Conservation (phyloP, 495 filamentous ascomycete species). For the Aspergillus cristatus region DNA sequence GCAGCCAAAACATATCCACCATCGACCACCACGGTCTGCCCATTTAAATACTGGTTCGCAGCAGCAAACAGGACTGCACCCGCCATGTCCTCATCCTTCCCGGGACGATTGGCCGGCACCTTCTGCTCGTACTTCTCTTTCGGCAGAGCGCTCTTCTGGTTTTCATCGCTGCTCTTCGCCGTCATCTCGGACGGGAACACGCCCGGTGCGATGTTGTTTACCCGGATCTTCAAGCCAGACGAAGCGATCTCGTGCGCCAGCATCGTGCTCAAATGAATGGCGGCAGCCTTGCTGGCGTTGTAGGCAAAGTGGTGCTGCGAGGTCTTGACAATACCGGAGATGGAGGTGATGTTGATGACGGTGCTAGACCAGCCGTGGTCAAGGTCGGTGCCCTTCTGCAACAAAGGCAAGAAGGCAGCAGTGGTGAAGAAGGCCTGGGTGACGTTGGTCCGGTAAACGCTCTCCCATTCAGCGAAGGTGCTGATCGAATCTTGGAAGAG, state of each 20-base stretch:
- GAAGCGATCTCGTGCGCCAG: conserved; percentile 28
- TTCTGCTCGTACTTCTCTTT: conserved; percentile 44
- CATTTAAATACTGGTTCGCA: conserved; percentile 56
- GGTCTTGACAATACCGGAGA: conserved; percentile 26
- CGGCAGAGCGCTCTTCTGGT: conserved; percentile 51
- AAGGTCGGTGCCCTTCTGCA: conserved; percentile 25
- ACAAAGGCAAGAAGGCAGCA: conserved; percentile 16
- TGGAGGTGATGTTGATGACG: conserved; percentile 45
- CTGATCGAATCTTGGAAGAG: conserved; percentile 37
- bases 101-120: conserved; percentile 46
- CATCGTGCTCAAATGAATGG: conserved; percentile 31
- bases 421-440: conserved; percentile 29
- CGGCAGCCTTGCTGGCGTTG: conserved; percentile 31
- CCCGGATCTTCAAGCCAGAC: conserved; percentile 26
- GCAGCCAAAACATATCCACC: conserved; percentile 34
- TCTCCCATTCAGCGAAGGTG: conserved; percentile 28
- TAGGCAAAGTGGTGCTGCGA: conserved; percentile 33
- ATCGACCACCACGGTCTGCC: conserved; percentile 49
- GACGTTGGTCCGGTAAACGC: conserved; percentile 27
- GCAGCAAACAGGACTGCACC: conserved; percentile 46
- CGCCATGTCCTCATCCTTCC: conserved; percentile 59
- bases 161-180: conserved; percentile 31
- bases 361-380: conserved; percentile 26
- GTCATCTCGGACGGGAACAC: conserved; percentile 39
- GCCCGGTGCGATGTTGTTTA: conserved; percentile 37